Conservation (phyloP, 225 moss, liverwort and hornwort genomes). For the Sphagnum tenellum region DNA sequence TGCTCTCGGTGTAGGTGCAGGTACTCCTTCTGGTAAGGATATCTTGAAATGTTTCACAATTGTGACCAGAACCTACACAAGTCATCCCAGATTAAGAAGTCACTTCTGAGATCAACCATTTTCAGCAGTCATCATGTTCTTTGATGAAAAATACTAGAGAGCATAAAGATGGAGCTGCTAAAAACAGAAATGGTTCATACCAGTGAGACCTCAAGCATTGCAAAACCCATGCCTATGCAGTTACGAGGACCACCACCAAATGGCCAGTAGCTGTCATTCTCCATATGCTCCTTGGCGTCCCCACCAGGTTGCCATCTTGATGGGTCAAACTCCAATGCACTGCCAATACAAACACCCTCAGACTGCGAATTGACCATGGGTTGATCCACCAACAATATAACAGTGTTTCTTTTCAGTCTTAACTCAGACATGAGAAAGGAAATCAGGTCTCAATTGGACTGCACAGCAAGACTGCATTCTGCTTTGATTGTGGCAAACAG, state of each 20-base stretch:
- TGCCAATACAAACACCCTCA: conserved; percentile 4
- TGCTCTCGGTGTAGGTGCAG: conserved; percentile 39
- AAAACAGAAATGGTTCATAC: conserved; percentile 11
- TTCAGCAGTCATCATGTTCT: neutral
- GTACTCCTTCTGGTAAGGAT: conserved; percentile 22
- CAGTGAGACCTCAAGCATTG: conserved; percentile 75
- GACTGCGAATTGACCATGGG: no score
- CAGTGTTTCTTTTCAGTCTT: no score
- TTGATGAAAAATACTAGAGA: neutral
- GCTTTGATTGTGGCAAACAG: neutral
- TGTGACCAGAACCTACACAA: conserved; percentile 37
- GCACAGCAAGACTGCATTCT: no score
- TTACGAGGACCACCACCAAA: conserved; percentile 80
- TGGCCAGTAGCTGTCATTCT: conserved; percentile 79
- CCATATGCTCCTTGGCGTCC: conserved; percentile 42
- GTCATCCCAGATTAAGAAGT: neutral
- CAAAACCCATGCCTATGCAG: conserved; percentile 80
- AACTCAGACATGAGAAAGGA: no score
- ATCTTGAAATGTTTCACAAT: conserved; percentile 31
- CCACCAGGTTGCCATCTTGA: conserved; percentile 76
- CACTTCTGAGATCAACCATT: neutral
- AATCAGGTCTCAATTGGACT: no score
- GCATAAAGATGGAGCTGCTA: neutral
- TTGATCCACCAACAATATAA: no score
- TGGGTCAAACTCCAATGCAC: conserved; percentile 59